phyloP scores from a whole-genome alignment of 257 asterid genomes.

The Striga asiatica region DNA sequence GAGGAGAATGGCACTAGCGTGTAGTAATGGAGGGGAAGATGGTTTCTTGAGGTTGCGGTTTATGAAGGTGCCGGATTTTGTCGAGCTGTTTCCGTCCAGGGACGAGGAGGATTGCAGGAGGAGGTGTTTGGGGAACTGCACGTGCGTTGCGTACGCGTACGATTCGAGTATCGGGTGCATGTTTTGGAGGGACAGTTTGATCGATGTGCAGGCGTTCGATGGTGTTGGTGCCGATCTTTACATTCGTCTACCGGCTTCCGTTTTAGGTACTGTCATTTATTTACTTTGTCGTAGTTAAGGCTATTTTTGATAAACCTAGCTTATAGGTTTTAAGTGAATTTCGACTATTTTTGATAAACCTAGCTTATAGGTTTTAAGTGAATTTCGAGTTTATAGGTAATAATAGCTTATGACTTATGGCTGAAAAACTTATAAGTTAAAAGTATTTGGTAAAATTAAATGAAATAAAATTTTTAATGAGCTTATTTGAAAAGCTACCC shows the following conservation, averaged over 20 bases:
- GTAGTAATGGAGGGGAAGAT: conserved; percentile 12
- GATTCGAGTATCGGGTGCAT: conserved; percentile 34
- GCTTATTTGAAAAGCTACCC: no score
- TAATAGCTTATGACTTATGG: no score
- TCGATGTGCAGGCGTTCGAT: conserved; percentile 30
- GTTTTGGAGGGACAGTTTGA: conserved; percentile 31
- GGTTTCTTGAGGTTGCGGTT: conserved; percentile 21
- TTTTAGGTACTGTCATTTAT: conserved; percentile 27
- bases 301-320: no score
- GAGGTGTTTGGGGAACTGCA: conserved; percentile 34
- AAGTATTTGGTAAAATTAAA: no score
- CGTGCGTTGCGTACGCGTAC: conserved; percentile 44
- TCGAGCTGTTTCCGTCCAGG: conserved; percentile 5
- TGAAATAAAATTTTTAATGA: no score
- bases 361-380: no score
- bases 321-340: no score
- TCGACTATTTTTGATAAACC: no score
- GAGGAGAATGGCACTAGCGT: conserved; percentile 19
- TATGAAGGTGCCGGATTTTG: conserved; percentile 34
- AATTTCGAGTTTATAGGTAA: no score
- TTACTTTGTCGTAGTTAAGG: no score
- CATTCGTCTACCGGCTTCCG: conserved; percentile 38
- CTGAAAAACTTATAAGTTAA: no score
- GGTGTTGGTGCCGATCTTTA: conserved; percentile 29
- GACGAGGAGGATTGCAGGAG: conserved; percentile 20